These are phyloP conservation scores for Lithocarpus polystachyus DNA, from an alignment of 306 rosid genomes.

Conservation along the genomic window DNA sequence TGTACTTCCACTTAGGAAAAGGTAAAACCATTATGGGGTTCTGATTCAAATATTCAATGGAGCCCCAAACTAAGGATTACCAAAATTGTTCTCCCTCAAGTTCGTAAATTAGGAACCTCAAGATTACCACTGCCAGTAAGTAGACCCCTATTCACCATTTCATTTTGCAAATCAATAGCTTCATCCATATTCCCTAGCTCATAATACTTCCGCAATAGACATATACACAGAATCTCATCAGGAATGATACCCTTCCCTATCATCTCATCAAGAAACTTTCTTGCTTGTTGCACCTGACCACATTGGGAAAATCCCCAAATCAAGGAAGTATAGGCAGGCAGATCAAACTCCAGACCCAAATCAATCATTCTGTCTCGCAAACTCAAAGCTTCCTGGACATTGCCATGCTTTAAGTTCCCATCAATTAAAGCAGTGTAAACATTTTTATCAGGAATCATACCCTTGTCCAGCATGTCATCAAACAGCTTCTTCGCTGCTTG, in stretches of 20 bases:
- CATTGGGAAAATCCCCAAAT: constrained; percentile 68
- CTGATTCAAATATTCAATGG: not conserved
- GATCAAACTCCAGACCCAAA: constrained; percentile 70
- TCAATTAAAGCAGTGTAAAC: constrained; percentile 76
- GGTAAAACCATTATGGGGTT: not conserved
- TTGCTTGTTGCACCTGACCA: constrained; percentile 70
- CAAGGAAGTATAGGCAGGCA: constrained; percentile 76
- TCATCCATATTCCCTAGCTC: constrained; percentile 62
- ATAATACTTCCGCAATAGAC: constrained; percentile 58
- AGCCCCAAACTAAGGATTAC: constrained; percentile 8
- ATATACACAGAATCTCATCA: constrained; percentile 65
- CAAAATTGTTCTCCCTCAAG: constrained; percentile 35
- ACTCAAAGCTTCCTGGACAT: constrained; percentile 69
- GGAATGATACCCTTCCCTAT: constrained; percentile 65
- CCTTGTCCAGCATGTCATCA: constrained; percentile 72
- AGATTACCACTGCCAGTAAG: constrained; percentile 29
- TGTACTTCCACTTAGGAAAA: constrained; percentile 10
- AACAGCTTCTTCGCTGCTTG: constrained; percentile 71
- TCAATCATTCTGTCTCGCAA: constrained; percentile 62
- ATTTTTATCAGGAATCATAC: constrained; percentile 74
- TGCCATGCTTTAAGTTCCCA: constrained; percentile 83
- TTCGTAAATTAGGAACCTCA: constrained; percentile 32
- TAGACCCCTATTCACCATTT: constrained; percentile 60
- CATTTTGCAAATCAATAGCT: constrained; percentile 63
- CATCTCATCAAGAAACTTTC: constrained; percentile 72